Evolutionary conservation across 2,329 filamentous ascomycete genomes (phyloP), one percentile per base, ranked within the genome.

Genomic region (Cryphonectria radicalis): DNA sequence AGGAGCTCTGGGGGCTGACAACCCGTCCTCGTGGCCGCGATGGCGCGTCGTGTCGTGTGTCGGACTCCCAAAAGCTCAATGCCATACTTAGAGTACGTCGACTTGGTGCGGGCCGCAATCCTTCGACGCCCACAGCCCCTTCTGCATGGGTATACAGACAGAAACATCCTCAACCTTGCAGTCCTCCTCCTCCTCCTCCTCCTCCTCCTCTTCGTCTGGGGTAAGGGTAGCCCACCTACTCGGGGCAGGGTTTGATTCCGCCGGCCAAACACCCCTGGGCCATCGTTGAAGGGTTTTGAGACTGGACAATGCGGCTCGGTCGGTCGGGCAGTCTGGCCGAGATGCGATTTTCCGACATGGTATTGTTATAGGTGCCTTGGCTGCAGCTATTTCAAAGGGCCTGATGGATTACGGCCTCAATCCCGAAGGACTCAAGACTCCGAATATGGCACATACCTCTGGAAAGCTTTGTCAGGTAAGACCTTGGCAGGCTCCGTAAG

Each of bases 91-190:
- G 22, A 28, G n/a, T 28, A 40, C 42, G 40, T n/a, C 19, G 19
- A 8, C 10, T 25, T 64, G n/a, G 62, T 64, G 62, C 62, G 42
- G 62, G 37, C 35, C 37, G 42, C 14, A 8, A 46, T 64, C 62
- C 62, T 64, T 64, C 62, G 62, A 43, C 40, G 62, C 37, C 40
- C 62, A 64, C 62, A 64, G 62, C 62, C 37, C 22, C 62, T 28
- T 28, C 62, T 63, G 10, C 60, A n/a, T 63, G 37, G 60, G 19
- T 50, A n/a, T n/a, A 19, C 46, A n/a, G 46, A 50, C 46, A 50
- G 46, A 50, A 8, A 42, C 8, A 13, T 35, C 60, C 60, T 13
- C 19, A 22, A 14, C 60, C 19, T 13, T 19, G 37, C 35, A 25
- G 17, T 22, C 14, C 25, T 59, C 32, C 32, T 32, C 28, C 22